Evolutionary conservation across 2,329 filamentous ascomycete genomes (phyloP).

Genomic region (Diaporthe sp.): DNA sequence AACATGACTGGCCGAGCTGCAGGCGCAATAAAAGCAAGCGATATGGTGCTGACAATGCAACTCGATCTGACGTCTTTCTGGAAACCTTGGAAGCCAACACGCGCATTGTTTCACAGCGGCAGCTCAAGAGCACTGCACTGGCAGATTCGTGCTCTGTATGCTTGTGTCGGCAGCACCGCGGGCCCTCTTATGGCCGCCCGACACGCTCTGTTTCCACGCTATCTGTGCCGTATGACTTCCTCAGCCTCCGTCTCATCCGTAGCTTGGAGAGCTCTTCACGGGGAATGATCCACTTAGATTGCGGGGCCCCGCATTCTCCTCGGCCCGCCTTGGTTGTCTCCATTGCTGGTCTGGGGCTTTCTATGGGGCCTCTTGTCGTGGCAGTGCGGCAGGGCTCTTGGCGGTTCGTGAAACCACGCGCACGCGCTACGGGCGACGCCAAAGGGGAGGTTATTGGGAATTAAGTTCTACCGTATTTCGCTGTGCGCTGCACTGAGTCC

Average conservation of each 20-base stretch:
- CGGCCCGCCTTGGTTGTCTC: constrained; percentile 10
- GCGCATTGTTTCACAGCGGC: constrained; percentile 26
- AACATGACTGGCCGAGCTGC: constrained; percentile 17
- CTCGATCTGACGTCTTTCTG: constrained; percentile 25
- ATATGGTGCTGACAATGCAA: constrained; percentile 4
- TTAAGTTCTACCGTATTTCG: constrained; percentile 13
- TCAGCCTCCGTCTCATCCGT: constrained; percentile 18
- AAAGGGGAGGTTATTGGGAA: neutral
- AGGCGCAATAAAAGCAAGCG: neutral
- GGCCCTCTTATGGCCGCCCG: constrained; percentile 13
- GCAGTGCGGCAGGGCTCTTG: constrained; percentile 5
- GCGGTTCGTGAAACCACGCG: constrained; percentile 5
- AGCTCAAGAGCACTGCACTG: neutral
- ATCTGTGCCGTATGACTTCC: neutral
- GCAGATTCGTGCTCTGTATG: neutral
- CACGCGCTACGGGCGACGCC: neutral
- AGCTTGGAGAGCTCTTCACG: constrained; percentile 4
- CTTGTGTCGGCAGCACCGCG: constrained; percentile 3
- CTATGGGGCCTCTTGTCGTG: constrained; percentile 5
- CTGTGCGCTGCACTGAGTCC: neutral
- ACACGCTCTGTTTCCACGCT: constrained; percentile 3
- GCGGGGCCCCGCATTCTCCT: constrained; percentile 27
- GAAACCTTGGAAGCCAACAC: constrained; percentile 25
- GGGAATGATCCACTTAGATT: constrained; percentile 24
- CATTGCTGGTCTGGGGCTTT: constrained; percentile 7